Evolutionary conservation across 1,284 basidiomycete species (phyloP).

Genomic region (Melampsora larici-populina): DNA sequence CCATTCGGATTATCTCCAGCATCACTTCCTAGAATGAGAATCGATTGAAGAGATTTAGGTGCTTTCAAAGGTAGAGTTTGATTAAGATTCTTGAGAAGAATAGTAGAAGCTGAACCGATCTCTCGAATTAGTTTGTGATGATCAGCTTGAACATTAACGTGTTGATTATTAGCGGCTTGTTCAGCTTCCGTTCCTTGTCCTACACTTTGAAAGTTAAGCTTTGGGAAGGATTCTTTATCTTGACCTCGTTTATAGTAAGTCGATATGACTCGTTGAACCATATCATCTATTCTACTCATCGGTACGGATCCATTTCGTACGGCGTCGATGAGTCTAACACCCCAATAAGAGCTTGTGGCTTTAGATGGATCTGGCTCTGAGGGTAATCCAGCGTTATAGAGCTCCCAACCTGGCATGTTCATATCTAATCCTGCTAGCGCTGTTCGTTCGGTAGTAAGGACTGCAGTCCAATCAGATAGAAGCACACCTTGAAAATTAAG

Average conservation of each 20-base stretch:
- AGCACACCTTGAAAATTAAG: slow-evolving; percentile 51
- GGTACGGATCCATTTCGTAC: slow-evolving; percentile 36
- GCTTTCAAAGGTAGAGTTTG: slow-evolving; percentile 46
- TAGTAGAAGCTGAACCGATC: slow-evolving; percentile 47
- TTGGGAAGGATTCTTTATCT: slow-evolving; percentile 32
- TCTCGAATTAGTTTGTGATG: slow-evolving; percentile 44
- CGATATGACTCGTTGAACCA: slow-evolving; percentile 38
- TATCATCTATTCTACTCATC: slow-evolving; percentile 33
- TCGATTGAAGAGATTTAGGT: slow-evolving; percentile 18
- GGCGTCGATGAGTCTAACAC: slow-evolving; percentile 35
- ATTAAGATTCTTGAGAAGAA: slow-evolving; percentile 49
- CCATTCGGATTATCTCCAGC: slow-evolving; percentile 40
- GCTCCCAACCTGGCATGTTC: slow-evolving; percentile 40
- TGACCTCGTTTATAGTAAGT: slow-evolving; percentile 42
- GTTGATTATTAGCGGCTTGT: slow-evolving; percentile 29
- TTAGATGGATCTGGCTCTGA: slow-evolving; percentile 35
- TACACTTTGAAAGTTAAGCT: slow-evolving; percentile 15
- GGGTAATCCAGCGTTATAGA: slow-evolving; percentile 19
- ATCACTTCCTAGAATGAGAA: slow-evolving; percentile 39
- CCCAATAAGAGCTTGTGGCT: slow-evolving; percentile 34
- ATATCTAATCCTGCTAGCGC: slow-evolving; percentile 35
- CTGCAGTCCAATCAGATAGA: slow-evolving; percentile 49
- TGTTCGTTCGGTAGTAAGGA: slow-evolving; percentile 16
- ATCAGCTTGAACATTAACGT: slow-evolving; percentile 44
- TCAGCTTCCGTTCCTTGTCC: slow-evolving; percentile 41